phyloP scores from a whole-genome alignment of 257 asterid genomes.

The Solanum megistacrolobum region DNA sequence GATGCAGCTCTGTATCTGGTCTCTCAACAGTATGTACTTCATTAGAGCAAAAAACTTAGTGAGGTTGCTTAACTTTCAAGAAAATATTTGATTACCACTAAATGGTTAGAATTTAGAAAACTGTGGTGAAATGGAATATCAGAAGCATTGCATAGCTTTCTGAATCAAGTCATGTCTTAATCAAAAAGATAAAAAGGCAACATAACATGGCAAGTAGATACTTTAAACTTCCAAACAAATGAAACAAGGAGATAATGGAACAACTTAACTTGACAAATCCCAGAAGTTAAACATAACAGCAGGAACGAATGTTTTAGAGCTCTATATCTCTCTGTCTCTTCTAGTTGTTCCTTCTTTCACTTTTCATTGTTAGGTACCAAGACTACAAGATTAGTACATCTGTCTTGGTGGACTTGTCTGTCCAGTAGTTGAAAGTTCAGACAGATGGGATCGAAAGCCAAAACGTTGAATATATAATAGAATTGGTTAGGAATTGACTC shows the following conservation, averaged over 20 bases:
- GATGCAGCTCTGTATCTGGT: neutral
- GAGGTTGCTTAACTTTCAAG: neutral
- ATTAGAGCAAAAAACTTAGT: neutral
- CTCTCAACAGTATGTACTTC: neutral
- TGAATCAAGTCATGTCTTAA: neutral
- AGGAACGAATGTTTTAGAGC: neutral
- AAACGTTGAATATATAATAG: neutral
- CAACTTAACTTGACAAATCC: neutral
- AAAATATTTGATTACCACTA: neutral
- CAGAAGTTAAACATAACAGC: neutral
- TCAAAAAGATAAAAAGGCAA: neutral
- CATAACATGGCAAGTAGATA: neutral
- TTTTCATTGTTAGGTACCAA: too few species aligned
- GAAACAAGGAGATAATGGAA: neutral
- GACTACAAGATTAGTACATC: neutral
- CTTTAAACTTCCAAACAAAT: neutral
- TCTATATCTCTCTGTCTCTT: too few species aligned
- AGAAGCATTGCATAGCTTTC: neutral
- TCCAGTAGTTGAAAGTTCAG: neutral
- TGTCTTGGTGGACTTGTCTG: neutral
- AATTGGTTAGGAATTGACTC: neutral
- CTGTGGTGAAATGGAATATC: neutral
- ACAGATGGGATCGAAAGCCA: neutral
- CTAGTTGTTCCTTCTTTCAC: neutral
- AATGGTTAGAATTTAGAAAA: neutral